Evolutionary conservation across 2,329 filamentous ascomycete species (phyloP), one percentile per base, ranked within the genome.

Genomic region (Penicillium nordicum): DNA sequence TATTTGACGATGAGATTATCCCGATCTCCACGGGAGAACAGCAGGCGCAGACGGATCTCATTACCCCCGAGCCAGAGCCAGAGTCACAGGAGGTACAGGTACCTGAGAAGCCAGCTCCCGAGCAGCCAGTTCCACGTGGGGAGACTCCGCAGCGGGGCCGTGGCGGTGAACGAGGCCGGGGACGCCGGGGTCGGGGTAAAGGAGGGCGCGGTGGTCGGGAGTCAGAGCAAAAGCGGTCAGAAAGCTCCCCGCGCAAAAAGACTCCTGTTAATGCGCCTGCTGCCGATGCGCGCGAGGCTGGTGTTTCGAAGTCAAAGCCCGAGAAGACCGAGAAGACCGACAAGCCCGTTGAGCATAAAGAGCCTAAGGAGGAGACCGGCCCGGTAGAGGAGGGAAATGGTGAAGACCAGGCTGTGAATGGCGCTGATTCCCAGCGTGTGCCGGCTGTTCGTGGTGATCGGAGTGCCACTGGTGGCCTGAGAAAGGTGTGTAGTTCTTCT

Each of bases 401-500:
- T 9, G 59, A 63, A 8, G 46, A 49, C 5, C 4, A 5, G 32
- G 29, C 25, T 29, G 50, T 53, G 9, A 67, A 63, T 52, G 62
- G 63, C 6, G 34, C 62, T 9, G 69, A 69, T 25, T 58, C 61
- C 5, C 66, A 63, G 51, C 73, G 69, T 42, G 68, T 73, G 25
- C 75, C 75, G 7, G 79, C 82, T 38, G 82, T 84, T 10, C 75
- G 80, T 9, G 82, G 81, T 18, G 82, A 84, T 62, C 75, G 82
- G 44, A 81, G 79, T 60, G 75, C 75, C 11, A 84, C 82, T 0
- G 82, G 82, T 8, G 81, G 81, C 1, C 59, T 80, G 2, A 77
- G 76, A 48, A 79, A 78, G 72, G 76, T 78, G 66, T 60, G 63
- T n/a, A 4, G 11, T 6, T 3, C 14, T 16, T 27, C 14, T n/a